These are phyloP conservation scores for Byssothecium circinans DNA, from an alignment of 2,329 filamentous ascomycete genomes.

Conservation along the genomic window DNA sequence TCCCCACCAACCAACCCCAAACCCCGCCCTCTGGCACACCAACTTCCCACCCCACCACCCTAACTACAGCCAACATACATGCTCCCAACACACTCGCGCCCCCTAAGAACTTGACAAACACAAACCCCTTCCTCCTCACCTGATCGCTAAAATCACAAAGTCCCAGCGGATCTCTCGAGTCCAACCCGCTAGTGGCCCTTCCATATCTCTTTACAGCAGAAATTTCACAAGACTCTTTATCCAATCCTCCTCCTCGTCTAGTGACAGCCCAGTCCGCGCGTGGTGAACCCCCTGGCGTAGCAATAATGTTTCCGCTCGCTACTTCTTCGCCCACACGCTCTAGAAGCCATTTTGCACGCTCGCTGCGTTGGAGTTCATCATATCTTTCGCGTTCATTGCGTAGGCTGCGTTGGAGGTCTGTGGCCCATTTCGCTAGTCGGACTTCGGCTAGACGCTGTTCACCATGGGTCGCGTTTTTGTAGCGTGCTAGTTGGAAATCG, in stretches of 20 bases:
- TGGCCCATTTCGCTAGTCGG: conserved; percentile 79
- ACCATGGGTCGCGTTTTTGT: conserved; percentile 55
- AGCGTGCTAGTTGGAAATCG: conserved; percentile 48
- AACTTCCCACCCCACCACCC: conserved; percentile 39
- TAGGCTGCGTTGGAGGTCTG: conserved; percentile 75
- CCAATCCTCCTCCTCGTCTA: conserved; percentile 13
- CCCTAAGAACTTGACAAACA: conserved; percentile 73
- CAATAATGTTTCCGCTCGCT: conserved; percentile 31
- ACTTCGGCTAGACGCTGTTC: conserved; percentile 67
- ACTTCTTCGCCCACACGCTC: conserved; percentile 70
- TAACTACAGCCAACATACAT: conserved; percentile 56
- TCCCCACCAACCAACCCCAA: conserved; percentile 27
- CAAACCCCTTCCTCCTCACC: conserved; percentile 65
- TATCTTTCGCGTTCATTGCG: conserved; percentile 72
- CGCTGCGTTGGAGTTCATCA: conserved; percentile 60
- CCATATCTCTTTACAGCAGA: conserved; percentile 27
- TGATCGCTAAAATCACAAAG: conserved; percentile 70
- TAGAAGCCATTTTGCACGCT: conserved; percentile 70
- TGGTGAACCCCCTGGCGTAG: conserved; percentile 25
- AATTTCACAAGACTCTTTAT: conserved; percentile 25
- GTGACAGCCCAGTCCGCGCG: conserved; percentile 41
- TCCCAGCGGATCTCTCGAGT: conserved; percentile 76
- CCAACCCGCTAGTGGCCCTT: conserved; percentile 36
- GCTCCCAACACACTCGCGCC: conserved; percentile 75
- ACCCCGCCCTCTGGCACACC: conserved; percentile 28